Evolutionary conservation across 805 yeast genomes (phyloP).

Genomic region (Komagataella kurtzmanii): DNA sequence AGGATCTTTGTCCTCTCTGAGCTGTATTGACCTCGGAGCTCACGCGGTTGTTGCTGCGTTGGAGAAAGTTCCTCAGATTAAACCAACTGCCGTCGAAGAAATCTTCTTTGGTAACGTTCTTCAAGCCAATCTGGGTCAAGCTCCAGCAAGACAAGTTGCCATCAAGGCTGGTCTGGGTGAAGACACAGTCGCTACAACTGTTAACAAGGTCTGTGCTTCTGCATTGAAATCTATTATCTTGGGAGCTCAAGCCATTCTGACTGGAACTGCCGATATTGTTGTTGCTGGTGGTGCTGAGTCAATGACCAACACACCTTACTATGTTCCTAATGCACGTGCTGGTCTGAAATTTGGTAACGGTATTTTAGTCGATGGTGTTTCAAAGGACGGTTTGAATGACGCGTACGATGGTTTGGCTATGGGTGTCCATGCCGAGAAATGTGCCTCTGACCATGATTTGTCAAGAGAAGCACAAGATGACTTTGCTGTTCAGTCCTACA

Average conservation of each 20-base stretch:
- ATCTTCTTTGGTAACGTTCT: conserved; percentile 86
- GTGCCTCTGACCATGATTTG: conserved; percentile 70
- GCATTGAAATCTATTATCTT: conserved; percentile 86
- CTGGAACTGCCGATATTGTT: conserved; percentile 86
- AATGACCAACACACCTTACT: conserved; percentile 93
- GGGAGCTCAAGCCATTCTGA: conserved; percentile 80
- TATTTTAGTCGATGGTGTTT: conserved; percentile 72
- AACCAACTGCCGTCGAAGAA: conserved; percentile 74
- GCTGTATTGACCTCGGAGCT: conserved; percentile 80
- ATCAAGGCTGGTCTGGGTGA: conserved; percentile 77
- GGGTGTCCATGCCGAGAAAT: conserved; percentile 97
- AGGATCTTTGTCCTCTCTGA: conserved; percentile 64
- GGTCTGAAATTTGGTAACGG: conserved; percentile 89
- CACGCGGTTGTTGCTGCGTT: conserved; percentile 86
- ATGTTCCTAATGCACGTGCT: conserved; percentile 68
- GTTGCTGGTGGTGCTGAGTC: conserved; percentile 98
- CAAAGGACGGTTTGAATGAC: conserved; percentile 86
- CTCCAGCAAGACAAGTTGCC: conserved; percentile 97
- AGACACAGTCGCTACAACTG: conserved; percentile 72
- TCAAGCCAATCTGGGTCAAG: conserved; percentile 91
- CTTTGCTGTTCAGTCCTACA: conserved; percentile 75
- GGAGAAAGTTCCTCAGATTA: conserved; percentile 68
- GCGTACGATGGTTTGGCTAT: conserved; percentile 80
- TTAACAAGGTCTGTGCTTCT: conserved; percentile 96
- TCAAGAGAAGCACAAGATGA: conserved; percentile 84